A percentile compares a stretch with the other conserved stretches of the same genome.
These are phyloP conservation scores for Sechiopsis laciniata DNA, from an alignment of 306 rosid species.

Conservation along the genomic window DNA sequence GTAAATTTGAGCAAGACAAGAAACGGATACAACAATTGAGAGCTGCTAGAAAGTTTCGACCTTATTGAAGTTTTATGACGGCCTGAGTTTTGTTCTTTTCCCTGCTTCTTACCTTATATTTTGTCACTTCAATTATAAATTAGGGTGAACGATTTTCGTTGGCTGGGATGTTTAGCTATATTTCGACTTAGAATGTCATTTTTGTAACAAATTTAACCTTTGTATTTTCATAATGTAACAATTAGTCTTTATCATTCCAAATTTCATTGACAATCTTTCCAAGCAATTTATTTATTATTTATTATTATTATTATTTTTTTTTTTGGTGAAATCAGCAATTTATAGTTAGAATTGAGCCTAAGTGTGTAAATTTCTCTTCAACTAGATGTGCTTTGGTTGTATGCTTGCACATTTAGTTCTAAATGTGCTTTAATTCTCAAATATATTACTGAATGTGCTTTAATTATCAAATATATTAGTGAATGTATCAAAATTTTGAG, in stretches of 20 bases:
- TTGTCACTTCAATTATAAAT: not conserved
- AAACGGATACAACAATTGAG: slow-evolving; percentile 71
- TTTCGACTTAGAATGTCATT: not conserved
- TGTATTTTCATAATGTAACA: not conserved
- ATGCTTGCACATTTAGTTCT: too few relatives aligned
- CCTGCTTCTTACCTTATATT: not conserved
- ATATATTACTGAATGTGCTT: too few relatives aligned
- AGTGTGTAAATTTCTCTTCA: not conserved
- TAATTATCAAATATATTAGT: too few relatives aligned
- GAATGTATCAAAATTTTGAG: too few relatives aligned
- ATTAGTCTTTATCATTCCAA: not conserved
- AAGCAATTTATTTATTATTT: too few relatives aligned
- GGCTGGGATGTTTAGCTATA: not conserved
- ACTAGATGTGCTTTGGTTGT: not conserved
- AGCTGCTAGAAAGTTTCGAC: slow-evolving; percentile 85
- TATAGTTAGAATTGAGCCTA: not conserved
- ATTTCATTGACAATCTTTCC: not conserved
- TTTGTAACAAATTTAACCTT: not conserved
- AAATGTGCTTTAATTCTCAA: too few relatives aligned
- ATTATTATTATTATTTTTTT: too few relatives aligned
- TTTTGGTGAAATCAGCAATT: too few relatives aligned
- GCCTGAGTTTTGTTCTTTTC: not conserved
- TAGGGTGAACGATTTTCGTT: not conserved
- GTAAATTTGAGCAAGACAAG: slow-evolving; percentile 79
- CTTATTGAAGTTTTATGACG: slow-evolving; percentile 43